Base-by-base conservation (phyloP, 225 moss, liverwort and hornwort genomes). In the Marchantia polymorpha region DNA sequence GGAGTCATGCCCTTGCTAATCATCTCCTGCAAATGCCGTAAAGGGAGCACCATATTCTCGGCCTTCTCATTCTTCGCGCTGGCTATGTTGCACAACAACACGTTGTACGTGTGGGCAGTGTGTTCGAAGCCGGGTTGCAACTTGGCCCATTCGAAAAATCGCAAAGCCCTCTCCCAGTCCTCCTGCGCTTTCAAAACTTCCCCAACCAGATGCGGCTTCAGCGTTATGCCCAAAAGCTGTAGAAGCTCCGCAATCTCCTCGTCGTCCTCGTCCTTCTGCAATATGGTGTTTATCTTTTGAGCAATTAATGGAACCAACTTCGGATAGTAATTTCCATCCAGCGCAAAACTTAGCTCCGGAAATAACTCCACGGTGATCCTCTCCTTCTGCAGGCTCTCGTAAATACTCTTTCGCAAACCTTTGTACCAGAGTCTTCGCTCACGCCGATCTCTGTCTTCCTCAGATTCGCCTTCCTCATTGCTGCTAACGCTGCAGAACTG, bases 131-230 rank as follows among this genome's bases (percentile, higher is more conserved):
- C 78, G 16, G 83, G 80, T 67, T 90, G 91, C 63, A 47, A 77
- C 23, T 82, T 81, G 0, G 90, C 88, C 93, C 93, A 93, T 50
- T 61, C 22, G 39, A 93, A 91, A 61, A 93, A 90, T 56, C 78
- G 69, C 3, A 82, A 27, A 0, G 84, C 86, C 22, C 85, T 83
- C 27, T 66, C 75, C 3, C 74, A 73, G 52, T 91, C 85, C 63
- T 80, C 84, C 69, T 82, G 63, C 48, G 85, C 63, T 73, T 89
- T 82, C 11, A 91, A 78, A 10, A 88, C 82, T 77, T 91, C 91
- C 64, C 87, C 91, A 0, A 91, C 87, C 16, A 89, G 70, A n/a
- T 87, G 89, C 19, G 91, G 82, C 27, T 19, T 82, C 27, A 82
- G 47, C 39, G 70, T 79, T 64, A 87, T 53, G 14, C 87, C 87